Evolutionary conservation across 2,329 filamentous ascomycete genomes (phyloP).

Genomic region (Aspergillus sp.): DNA sequence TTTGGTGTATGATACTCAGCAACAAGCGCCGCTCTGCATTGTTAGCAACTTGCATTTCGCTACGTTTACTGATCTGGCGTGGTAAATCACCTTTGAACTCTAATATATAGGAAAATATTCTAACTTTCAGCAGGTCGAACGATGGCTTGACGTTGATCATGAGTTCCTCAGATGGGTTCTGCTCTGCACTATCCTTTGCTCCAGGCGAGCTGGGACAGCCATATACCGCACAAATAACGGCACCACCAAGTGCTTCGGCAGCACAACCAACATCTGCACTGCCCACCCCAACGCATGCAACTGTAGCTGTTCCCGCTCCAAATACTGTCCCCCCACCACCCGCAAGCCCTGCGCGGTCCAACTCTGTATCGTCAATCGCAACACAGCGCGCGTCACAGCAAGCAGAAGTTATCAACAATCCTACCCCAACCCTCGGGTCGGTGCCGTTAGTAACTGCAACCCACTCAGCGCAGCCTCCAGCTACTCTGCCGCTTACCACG

Average conservation of each 20-base stretch:
- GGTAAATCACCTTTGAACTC: conserved; percentile 62
- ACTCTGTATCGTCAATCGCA: conserved; percentile 78
- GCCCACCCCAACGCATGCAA: conserved; percentile 69
- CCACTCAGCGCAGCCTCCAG: conserved; percentile 59
- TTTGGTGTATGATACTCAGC: conserved; percentile 94
- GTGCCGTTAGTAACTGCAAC: conserved; percentile 77
- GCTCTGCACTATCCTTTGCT: conserved; percentile 84
- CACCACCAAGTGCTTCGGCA: conserved; percentile 39
- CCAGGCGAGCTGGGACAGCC: conserved; percentile 82
- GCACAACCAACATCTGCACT: conserved; percentile 67
- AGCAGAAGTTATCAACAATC: conserved; percentile 69
- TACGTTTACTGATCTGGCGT: conserved; percentile 94
- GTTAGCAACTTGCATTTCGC: conserved; percentile 98
- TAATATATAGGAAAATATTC: conserved; percentile 1
- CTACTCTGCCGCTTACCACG: conserved; percentile 74
- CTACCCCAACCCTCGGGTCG: conserved; percentile 75
- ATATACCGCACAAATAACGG: conserved; percentile 61
- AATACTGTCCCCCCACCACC: conserved; percentile 61
- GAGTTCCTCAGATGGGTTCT: conserved; percentile 98
- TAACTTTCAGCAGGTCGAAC: conserved; percentile 63
- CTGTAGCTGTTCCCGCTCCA: conserved; percentile 61
- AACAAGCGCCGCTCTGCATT: conserved; percentile 88
- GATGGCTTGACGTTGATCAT: conserved; percentile 83
- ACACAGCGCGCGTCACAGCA: conserved; percentile 58
- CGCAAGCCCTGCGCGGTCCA: conserved; percentile 80